Evolutionary conservation across 2,329 filamentous ascomycete genomes (phyloP).

Genomic region (Epichloe gansuensis): DNA sequence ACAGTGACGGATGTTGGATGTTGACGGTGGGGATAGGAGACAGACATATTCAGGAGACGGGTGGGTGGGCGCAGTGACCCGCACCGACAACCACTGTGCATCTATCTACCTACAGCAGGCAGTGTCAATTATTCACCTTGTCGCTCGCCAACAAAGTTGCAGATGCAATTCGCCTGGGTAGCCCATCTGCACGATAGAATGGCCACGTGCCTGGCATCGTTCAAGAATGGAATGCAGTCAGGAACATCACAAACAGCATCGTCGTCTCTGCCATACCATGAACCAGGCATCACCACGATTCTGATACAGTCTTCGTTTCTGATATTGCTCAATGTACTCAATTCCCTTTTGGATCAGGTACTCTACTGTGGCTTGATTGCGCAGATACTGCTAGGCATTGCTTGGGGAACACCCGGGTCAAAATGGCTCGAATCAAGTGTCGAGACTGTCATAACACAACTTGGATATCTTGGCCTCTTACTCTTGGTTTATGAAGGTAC

Average conservation of each 20-base stretch:
- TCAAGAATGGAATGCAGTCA: background rate
- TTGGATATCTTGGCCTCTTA: slow-evolving; percentile 65
- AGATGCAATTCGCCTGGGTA: too few relatives aligned
- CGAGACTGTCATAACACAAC: slow-evolving; percentile 45
- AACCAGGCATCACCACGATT: slow-evolving; percentile 47
- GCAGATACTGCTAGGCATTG: slow-evolving; percentile 57
- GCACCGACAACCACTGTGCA: too few relatives aligned
- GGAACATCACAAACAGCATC: background rate
- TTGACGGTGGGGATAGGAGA: background rate
- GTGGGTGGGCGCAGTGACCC: background rate
- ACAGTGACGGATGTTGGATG: background rate
- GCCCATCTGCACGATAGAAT: too few relatives aligned
- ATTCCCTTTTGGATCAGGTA: slow-evolving; percentile 42
- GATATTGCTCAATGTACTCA: slow-evolving; percentile 46
- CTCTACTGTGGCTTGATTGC: slow-evolving; percentile 62
- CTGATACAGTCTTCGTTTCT: slow-evolving; percentile 51
- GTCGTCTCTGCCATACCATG: slow-evolving; percentile 40
- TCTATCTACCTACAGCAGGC: too few relatives aligned
- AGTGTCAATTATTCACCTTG: too few relatives aligned
- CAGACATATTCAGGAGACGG: background rate
- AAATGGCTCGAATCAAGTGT: slow-evolving; percentile 41
- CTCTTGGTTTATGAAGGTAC: slow-evolving; percentile 60
- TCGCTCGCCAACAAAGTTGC: too few relatives aligned
- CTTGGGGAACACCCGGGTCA: slow-evolving; percentile 55
- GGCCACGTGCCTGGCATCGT: too few relatives aligned